A percentile compares a stretch with the other conserved stretches of the same genome.
Conservation (phyloP, 2,329 filamentous ascomycete species). For the Diaporthe sp. region DNA sequence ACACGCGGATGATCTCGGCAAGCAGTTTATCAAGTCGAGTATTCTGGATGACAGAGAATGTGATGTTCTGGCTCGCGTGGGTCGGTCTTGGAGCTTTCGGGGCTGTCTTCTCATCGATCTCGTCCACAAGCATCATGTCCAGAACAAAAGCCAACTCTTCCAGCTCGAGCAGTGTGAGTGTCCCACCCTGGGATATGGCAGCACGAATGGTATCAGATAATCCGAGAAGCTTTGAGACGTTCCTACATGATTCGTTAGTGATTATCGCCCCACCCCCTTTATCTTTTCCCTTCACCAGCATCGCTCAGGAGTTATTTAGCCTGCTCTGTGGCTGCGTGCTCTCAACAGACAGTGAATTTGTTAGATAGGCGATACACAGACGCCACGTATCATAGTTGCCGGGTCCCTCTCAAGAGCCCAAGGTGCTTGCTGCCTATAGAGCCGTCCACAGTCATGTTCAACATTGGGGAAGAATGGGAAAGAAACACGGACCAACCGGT, state of each 20-base stretch:
- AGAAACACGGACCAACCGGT: slow-evolving; percentile 18
- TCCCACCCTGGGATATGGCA: slow-evolving; percentile 9
- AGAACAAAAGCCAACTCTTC: slow-evolving; percentile 32
- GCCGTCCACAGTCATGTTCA: not conserved
- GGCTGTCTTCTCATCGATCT: slow-evolving; percentile 17
- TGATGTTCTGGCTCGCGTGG: slow-evolving; percentile 3
- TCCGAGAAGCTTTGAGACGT: slow-evolving; percentile 30
- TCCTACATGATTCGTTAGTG: not conserved
- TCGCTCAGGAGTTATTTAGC: not conserved
- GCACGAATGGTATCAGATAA: slow-evolving; percentile 30
- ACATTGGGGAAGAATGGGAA: not conserved
- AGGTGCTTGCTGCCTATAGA: too few relatives aligned
- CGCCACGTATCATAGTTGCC: too few relatives aligned
- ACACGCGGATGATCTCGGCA: slow-evolving; percentile 27
- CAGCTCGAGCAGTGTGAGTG: slow-evolving; percentile 3
- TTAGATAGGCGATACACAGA: too few relatives aligned
- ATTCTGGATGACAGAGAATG: slow-evolving; percentile 20
- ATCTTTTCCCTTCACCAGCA: not conserved
- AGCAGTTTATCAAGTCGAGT: slow-evolving; percentile 33
- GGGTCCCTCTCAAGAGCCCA: not conserved
- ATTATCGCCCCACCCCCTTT: not conserved
- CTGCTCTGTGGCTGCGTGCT: not conserved
- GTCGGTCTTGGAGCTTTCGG: not conserved
- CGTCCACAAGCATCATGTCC: slow-evolving; percentile 30
- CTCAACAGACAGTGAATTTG: not conserved